Percentiles rank a stretch among this genome's conserved stretches.
phyloP scores from a whole-genome alignment of 2,329 filamentous ascomycete species.

The Colletotrichum truncatum region DNA sequence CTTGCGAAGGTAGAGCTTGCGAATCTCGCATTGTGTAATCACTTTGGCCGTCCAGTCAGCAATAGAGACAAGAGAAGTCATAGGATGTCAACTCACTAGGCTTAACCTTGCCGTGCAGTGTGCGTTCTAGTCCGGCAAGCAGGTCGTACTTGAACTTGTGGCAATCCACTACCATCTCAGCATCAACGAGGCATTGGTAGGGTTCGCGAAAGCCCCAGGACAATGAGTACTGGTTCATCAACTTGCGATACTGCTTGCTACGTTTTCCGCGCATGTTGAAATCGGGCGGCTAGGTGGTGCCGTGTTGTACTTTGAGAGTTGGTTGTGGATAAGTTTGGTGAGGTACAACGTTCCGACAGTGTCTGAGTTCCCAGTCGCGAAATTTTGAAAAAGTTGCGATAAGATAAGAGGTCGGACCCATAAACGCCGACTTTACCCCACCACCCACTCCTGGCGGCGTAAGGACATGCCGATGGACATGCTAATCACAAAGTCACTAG shows the following conservation, averaged over 20 bases:
- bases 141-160: constrained; percentile 90
- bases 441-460: neutral
- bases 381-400: constrained; percentile 31
- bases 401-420: constrained; percentile 26
- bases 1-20: constrained; percentile 76
- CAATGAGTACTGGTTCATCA: constrained; percentile 91
- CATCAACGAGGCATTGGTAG: constrained; percentile 92
- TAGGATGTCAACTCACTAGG: constrained; percentile 64
- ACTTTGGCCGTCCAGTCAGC: constrained; percentile 50
- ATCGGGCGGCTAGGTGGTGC: neutral
- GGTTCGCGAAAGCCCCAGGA: constrained; percentile 92
- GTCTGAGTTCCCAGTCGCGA: neutral
- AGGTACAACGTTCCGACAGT: neutral
- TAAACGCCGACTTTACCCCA: constrained; percentile 19
- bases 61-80: neutral
- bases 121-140: constrained; percentile 78
- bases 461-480: neutral
- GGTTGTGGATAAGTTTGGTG: neutral
- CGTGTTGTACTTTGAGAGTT: constrained; percentile 1
- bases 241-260: constrained; percentile 72
- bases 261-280: constrained; percentile 59
- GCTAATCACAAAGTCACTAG: neutral
- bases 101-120: constrained; percentile 88
- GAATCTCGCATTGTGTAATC: constrained; percentile 84
- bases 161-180: constrained; percentile 84